These are phyloP conservation scores for Straminergon stramineum DNA, from an alignment of 225 moss, liverwort and hornwort genomes.

Conservation along the genomic window DNA sequence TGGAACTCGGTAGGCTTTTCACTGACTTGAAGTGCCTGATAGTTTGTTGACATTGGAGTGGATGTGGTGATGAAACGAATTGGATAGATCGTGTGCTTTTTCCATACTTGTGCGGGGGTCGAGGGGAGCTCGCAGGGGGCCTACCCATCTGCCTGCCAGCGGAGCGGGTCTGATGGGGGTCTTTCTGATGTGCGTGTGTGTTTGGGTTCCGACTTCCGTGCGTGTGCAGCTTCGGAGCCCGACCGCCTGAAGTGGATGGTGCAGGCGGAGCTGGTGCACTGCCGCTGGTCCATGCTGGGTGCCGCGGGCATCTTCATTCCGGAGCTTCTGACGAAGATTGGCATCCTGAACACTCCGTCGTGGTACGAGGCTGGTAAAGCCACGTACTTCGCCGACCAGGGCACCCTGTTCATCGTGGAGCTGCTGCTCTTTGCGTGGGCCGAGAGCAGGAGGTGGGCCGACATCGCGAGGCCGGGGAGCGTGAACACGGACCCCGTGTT, in stretches of 20 bases:
- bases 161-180: not conserved
- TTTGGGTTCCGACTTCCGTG: no score
- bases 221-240: slow-evolving; percentile 57
- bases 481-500: slow-evolving; percentile 81
- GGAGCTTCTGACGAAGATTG: slow-evolving; percentile 75
- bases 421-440: slow-evolving; percentile 68
- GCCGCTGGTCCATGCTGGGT: slow-evolving; percentile 88
- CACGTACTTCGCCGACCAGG: slow-evolving; percentile 57
- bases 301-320: slow-evolving; percentile 97
- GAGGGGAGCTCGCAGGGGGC: not conserved
- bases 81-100: not conserved
- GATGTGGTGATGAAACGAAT: not conserved
- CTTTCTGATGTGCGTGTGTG: not conserved
- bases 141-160: not conserved
- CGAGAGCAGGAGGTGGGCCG: slow-evolving; percentile 80
- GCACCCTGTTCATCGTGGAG: slow-evolving; percentile 72
- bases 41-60: not conserved
- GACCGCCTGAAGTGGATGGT: slow-evolving; percentile 68
- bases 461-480: slow-evolving; percentile 79
- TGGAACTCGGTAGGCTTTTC: slow-evolving; percentile 45
- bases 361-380: slow-evolving; percentile 62
- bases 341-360: slow-evolving; percentile 69
- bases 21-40: not conserved
- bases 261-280: slow-evolving; percentile 41
- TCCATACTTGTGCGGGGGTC: not conserved